Base-by-base conservation (phyloP, 2,329 filamentous ascomycete genomes). In the Helminthosporium solani region DNA sequence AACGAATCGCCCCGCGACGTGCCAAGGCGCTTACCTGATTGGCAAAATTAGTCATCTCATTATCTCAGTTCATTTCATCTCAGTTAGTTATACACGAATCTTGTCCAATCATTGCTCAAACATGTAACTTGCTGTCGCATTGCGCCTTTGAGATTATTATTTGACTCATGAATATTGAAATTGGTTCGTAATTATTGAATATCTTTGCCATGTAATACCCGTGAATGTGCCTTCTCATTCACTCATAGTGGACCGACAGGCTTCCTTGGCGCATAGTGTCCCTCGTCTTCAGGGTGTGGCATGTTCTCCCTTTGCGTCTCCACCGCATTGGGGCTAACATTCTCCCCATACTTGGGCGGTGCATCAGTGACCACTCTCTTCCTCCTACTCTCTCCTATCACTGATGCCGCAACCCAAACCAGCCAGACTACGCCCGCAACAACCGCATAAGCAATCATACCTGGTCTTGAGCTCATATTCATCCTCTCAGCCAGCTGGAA, bases 401-500 rank as follows among this genome's bases (percentile, higher is more conserved):
- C 31, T 2, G 51, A 53, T 1, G 64, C 57, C n/a, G 53, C 64
- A 18, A 66, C 59, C 64, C 63, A 68, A 0, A 34, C 53, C 28
- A 64, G 19, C 60, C 65, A 77, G 40, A 81, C 68, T 11, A 78
- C 42, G 2, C 68, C 79, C 27, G 77, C 76, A 40, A 79, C 62
- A 7, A 80, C 73, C 2, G 70, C 67, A 52, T 81, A 81, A 0
- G 70, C 77, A 50, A 80, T 77, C 40, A 61, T 63, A 1, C 64
- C 64, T 6, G 49, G 40, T 16, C 31, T 54, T 0, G 59, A 61
- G n/a, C 66, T 66, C 18, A 64, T 54, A 3, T 52, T 58, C 36
- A 67, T 72, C 27, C 70, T 65, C 18, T 73, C 67, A 2, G 76
- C 74, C 15, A 79, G 64, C 46, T 68, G 63, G 30, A 82, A 72